Evolutionary conservation across 257 asterid genomes (phyloP).

Genomic region (Nicotiana tabacum): DNA sequence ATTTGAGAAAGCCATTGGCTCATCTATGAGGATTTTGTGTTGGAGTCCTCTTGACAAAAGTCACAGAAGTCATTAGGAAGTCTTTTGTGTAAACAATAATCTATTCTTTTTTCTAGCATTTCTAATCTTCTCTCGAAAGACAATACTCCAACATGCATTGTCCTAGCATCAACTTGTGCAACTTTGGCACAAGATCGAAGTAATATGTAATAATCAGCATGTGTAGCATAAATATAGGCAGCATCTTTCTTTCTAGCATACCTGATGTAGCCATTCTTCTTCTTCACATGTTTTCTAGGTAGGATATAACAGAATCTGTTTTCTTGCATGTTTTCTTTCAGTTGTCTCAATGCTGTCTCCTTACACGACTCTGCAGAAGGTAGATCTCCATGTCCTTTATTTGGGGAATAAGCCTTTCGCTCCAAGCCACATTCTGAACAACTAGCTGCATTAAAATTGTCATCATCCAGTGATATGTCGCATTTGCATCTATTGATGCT

Average conservation of each 20-base stretch:
- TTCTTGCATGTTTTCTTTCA: constrained; percentile 73
- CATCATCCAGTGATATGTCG: constrained; percentile 10
- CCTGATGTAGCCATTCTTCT: constrained; percentile 29
- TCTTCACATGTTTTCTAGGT: constrained; percentile 39
- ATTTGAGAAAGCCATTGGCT: too few species aligned
- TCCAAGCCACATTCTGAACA: constrained; percentile 7
- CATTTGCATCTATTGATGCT: neutral
- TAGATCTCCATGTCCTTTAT: neutral
- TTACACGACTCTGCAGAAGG: constrained; percentile 16
- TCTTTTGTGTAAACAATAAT: constrained; percentile 24
- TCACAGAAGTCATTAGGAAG: constrained; percentile 21
- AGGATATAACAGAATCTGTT: constrained; percentile 55
- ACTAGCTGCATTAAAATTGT: neutral
- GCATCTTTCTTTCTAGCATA: constrained; percentile 45
- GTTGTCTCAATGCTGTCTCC: constrained; percentile 35
- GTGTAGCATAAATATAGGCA: constrained; percentile 45
- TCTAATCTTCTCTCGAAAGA: constrained; percentile 54
- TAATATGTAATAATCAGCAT: constrained; percentile 71
- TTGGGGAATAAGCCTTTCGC: neutral
- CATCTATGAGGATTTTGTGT: neutral
- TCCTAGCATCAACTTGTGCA: constrained; percentile 57
- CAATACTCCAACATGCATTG: constrained; percentile 69
- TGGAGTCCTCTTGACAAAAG: constrained; percentile 17
- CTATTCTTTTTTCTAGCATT: constrained; percentile 47
- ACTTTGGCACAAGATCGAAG: constrained; percentile 69